phyloP scores from a whole-genome alignment of 1,284 basidiomycete species.

The Hypsizygus ulmarius region DNA sequence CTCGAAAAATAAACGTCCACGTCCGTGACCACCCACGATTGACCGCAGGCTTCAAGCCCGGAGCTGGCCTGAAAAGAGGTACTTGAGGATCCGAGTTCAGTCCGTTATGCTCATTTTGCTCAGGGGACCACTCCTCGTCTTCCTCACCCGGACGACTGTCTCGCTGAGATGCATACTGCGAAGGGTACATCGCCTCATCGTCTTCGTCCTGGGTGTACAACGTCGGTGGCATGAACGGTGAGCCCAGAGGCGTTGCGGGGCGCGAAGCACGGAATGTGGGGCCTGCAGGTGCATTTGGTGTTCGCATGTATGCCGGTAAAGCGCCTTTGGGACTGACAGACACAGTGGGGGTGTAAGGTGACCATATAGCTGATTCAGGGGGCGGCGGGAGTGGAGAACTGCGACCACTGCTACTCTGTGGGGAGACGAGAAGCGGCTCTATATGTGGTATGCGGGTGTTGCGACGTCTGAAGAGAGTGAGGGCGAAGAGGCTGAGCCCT shows the following conservation, averaged over 20 bases:
- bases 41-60: constrained; percentile 14
- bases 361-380: constrained; percentile 33
- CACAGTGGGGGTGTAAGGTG: constrained; percentile 31
- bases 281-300: constrained; percentile 26
- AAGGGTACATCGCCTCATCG: constrained; percentile 38
- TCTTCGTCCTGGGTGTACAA: constrained; percentile 34
- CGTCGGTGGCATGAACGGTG: constrained; percentile 28
- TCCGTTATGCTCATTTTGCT: constrained; percentile 20
- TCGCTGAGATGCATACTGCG: constrained; percentile 34
- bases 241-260: constrained; percentile 33
- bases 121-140: constrained; percentile 33
- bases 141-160: constrained; percentile 24
- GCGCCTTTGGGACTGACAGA: constrained; percentile 30
- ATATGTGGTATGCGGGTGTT: constrained; percentile 18
- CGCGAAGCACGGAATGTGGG: constrained; percentile 34
- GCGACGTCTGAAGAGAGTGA: constrained; percentile 28
- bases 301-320: constrained; percentile 33
- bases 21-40: constrained; percentile 30
- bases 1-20: constrained; percentile 42
- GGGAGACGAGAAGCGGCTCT: constrained; percentile 26
- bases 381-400: constrained; percentile 16
- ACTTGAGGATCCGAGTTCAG: constrained; percentile 14
- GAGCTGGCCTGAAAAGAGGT: constrained; percentile 28
- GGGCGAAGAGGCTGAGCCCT: constrained; percentile 30
- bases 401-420: constrained; percentile 22